Evolutionary conservation across 2,329 filamentous ascomycete species (phyloP), one percentile per base, ranked within the genome.

Genomic region (Karstenula rhodostoma): DNA sequence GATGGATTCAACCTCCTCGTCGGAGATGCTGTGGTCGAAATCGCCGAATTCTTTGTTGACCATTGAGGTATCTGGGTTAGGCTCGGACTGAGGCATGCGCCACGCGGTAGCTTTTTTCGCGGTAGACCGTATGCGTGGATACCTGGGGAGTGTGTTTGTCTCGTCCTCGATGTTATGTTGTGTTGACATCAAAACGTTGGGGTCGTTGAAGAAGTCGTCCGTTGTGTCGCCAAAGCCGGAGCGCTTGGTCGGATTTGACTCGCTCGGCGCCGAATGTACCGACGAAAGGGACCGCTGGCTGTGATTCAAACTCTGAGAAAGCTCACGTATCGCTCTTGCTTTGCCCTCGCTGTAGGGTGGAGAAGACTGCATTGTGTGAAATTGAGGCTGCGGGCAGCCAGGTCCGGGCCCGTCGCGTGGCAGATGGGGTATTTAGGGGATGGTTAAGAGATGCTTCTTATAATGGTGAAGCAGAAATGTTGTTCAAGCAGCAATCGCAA

Each of bases 1-100:
- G 58, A 89, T 80, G 2, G 85, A 87, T 60, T 83, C 78, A 54
- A 79, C 81, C 52, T 82, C 80, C 43, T 84, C 79, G 13, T 79
- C 76, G 4, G 74, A 74, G 12, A 72, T 57, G 57, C 77, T 76
- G 19, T 82, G 80, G 32, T 78, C 75, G 59, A 80, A 80, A 62
- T 80, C 77, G 33, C 67, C 64, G 49, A 80, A 80, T 37, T 78
- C 69, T 49, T 75, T 78, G 63, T 75, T 73, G 25, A 79, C 71
- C 70, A 78, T 75, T 15, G 77, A 79, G 5, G 76, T 79, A 54
- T 78, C 72, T 2, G 70, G 71, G 48, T 73, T 67, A 22, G 68
- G 72, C 58, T 80, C 77, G 3, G 76, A 74, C 48, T 65, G 69
- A 17, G 71, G 67, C 19, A 72, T 69, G 54, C 77, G 76, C 71